phyloP scores from a whole-genome alignment of 2,329 filamentous ascomycete genomes.

The Myriosclerotinia curreyana region DNA sequence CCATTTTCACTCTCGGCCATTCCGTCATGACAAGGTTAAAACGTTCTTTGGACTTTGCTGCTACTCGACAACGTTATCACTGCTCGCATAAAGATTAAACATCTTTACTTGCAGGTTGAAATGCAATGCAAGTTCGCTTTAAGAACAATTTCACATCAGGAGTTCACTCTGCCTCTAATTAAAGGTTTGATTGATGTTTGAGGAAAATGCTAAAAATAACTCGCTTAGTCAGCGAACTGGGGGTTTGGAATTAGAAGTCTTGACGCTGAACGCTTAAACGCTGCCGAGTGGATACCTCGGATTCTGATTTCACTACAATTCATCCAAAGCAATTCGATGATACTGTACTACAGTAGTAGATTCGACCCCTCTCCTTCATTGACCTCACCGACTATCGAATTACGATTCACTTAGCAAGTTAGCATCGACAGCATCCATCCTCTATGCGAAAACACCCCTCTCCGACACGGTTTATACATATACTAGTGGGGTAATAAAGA shows the following conservation, averaged over 20 bases:
- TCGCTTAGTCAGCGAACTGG: slow-evolving; percentile 1
- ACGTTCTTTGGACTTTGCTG: not conserved
- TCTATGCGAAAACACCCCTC: not conserved
- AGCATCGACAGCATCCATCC: not conserved
- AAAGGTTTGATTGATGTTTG: not conserved
- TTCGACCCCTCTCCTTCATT: not conserved
- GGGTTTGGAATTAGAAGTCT: not conserved
- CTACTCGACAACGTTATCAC: not conserved
- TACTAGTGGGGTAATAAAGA: slow-evolving; percentile 1
- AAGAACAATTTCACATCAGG: not conserved
- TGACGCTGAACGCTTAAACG: not conserved
- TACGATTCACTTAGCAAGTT: not conserved
- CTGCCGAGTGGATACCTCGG: not conserved
- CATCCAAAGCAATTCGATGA: not conserved
- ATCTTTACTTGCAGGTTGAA: not conserved
- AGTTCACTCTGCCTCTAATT: not conserved
- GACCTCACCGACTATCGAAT: not conserved
- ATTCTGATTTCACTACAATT: not conserved
- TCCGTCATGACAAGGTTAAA: not conserved
- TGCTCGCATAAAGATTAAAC: not conserved
- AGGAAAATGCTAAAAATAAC: not conserved
- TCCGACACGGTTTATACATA: slow-evolving; percentile 1
- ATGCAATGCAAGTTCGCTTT: not conserved
- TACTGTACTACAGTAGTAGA: not conserved
- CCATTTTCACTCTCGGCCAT: not conserved